Base-by-base conservation (phyloP, 352 stramenopile species). In the Phytopythium aichiense region DNA sequence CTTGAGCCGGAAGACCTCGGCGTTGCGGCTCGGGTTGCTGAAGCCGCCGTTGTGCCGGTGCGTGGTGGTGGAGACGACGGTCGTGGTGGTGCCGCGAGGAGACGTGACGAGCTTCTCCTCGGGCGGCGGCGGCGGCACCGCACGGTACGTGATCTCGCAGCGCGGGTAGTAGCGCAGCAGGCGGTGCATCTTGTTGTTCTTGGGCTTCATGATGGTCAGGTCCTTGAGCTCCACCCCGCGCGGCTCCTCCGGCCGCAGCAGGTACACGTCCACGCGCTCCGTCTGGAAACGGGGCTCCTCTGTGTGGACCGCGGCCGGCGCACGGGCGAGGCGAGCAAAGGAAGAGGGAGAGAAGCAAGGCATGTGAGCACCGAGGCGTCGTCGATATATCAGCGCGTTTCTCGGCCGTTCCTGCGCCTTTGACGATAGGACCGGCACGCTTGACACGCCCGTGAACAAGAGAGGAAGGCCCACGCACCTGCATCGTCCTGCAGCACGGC, bases 201-300 rank as follows among this genome's bases (percentile, higher is more conserved):
- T 88, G 54, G 84, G 84, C 49, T 90, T 91, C 72, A 89, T 88
- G 71, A 89, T 89, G 35, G 84, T 93, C 49, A 91, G 87, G 69
- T 91, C 80, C 57, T 91, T 88, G 62, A 89, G 74, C 55, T 85
- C 78, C 33, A 88, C 74, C 51, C 75, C 76, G 48, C 81, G 81
- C 38, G 73, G 64, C 31, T 87, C 80, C 58, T 90, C 81, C 6
- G 81, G 83, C 23, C 75, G 67, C 37, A 93, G 58, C 45, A 93
- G 60, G 63, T 93, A 93, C 48, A 91, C 84, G 61, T 89, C 79
- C 56, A 93, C 76, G 55, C 58, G 72, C 63, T 93, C 84, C 18
- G 64, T 81, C 59, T 88, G 67, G 8, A 57, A 85, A n/a, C 6
- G 38, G 4, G 37, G 38, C 54, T 51, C 54, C 23, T 22, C 35